Evolutionary conservation across 331 rosid species (phyloP).

Genomic region (Phaseolus coccineus): DNA sequence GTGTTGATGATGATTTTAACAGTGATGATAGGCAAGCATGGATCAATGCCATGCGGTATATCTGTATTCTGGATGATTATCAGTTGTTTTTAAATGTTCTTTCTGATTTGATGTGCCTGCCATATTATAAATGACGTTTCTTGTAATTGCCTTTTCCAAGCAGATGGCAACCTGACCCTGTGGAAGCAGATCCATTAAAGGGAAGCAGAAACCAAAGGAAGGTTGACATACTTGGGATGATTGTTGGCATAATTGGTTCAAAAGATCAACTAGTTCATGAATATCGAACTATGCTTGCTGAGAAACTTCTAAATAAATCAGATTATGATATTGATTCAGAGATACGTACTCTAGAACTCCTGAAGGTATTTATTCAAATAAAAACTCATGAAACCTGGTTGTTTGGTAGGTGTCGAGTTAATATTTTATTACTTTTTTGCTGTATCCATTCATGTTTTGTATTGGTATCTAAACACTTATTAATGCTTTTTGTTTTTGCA

Average conservation of each 20-base stretch:
- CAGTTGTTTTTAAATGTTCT: conserved; percentile 18
- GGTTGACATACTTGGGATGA: conserved; percentile 98
- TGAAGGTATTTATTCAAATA: conserved; percentile 63
- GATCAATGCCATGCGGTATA: conserved; percentile 79
- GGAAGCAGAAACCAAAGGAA: conserved; percentile 91
- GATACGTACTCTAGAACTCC: conserved; percentile 95
- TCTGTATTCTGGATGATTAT: conserved; percentile 24
- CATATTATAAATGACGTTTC: conserved; percentile 32
- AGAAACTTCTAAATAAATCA: conserved; percentile 92
- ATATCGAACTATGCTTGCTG: conserved; percentile 98
- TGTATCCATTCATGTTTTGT: conserved; percentile 34
- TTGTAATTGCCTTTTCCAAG: conserved; percentile 38
- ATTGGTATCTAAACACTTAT: conserved; percentile 37
- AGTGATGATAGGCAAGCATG: conserved; percentile 96
- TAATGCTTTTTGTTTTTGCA: conserved; percentile 49
- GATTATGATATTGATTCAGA: conserved; percentile 96
- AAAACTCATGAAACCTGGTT: conserved; percentile 18
- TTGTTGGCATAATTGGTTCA: conserved; percentile 94
- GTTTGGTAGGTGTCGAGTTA: conserved; percentile 40
- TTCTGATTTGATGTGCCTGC: conserved; percentile 21
- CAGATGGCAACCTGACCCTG: conserved; percentile 99
- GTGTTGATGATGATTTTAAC: conserved; percentile 85
- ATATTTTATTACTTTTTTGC: conserved; percentile 23
- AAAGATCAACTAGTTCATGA: conserved; percentile 96
- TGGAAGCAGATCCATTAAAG: conserved; percentile 94